A percentile compares a stretch with the other conserved stretches of the same genome.
These are phyloP conservation scores for Syncephalis fuscata DNA, from an alignment of 371 early-diverging fungal species.

Conservation along the genomic window DNA sequence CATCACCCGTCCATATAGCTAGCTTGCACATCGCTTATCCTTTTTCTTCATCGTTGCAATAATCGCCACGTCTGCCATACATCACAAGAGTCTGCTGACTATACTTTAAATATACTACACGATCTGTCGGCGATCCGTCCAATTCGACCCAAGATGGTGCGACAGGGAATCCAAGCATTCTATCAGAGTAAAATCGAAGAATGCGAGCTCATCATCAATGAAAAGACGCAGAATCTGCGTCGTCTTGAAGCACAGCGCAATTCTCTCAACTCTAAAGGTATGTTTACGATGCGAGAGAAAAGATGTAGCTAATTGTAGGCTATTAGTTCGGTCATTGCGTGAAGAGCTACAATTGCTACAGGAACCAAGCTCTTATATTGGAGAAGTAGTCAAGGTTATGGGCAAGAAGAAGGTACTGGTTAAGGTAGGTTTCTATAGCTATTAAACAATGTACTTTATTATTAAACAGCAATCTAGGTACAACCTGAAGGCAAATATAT, in stretches of 20 bases:
- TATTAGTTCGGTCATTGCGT: constrained; percentile 86
- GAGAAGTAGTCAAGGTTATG: constrained; percentile 98
- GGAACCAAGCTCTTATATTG: constrained; percentile 96
- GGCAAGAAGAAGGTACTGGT: constrained; percentile 98
- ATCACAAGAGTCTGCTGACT: too few relatives aligned
- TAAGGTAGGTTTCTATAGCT: constrained; percentile 77
- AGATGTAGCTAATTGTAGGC: not conserved
- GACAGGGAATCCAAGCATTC: constrained; percentile 37
- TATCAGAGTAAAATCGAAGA: constrained; percentile 74
- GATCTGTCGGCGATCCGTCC: too few relatives aligned
- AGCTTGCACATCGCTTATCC: too few relatives aligned
- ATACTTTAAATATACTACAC: too few relatives aligned
- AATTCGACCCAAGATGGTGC: not conserved
- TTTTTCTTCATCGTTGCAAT: too few relatives aligned
- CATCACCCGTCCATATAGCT: too few relatives aligned
- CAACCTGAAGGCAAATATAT: constrained; percentile 99
- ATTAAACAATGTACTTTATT: not conserved
- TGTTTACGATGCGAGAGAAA: not conserved
- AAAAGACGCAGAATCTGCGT: constrained; percentile 88
- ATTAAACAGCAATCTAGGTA: constrained; percentile 21
- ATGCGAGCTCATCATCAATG: constrained; percentile 70
- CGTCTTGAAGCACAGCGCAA: constrained; percentile 98
- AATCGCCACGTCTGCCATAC: too few relatives aligned
- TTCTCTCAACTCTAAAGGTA: constrained; percentile 89
- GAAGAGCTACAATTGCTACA: constrained; percentile 97